Conservation (phyloP, 331 rosid genomes). For the Ulmus americana region DNA sequence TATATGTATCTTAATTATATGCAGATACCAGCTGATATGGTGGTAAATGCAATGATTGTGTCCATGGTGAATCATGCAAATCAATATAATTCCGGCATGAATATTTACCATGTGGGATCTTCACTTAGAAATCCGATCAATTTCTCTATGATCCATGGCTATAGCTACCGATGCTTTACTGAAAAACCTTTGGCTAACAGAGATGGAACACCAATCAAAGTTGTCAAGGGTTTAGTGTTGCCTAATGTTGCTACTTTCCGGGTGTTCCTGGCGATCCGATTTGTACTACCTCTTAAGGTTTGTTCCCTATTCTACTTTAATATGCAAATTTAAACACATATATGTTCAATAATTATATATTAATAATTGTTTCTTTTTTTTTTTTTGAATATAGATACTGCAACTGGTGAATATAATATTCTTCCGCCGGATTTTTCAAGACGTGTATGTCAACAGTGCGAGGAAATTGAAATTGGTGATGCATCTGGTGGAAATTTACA, state of each 20-base stretch:
- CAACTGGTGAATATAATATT: conserved; percentile 38
- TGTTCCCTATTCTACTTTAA: not conserved
- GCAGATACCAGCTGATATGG: conserved; percentile 77
- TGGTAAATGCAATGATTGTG: conserved; percentile 58
- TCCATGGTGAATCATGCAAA: conserved; percentile 44
- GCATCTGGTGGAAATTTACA: conserved; percentile 63
- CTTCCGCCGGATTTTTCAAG: conserved; percentile 44
- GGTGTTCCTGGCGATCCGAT: conserved; percentile 42
- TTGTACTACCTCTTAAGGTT: conserved; percentile 51
- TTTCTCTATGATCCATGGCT: conserved; percentile 20
- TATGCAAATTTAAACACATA: not conserved
- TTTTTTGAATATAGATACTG: conserved; percentile 38
- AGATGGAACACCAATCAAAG: conserved; percentile 40
- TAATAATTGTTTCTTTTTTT: not conserved
- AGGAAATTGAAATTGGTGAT: conserved; percentile 39
- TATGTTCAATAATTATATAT: not conserved
- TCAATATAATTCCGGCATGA: not conserved
- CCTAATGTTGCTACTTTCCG: conserved; percentile 36
- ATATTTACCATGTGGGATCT: conserved; percentile 62
- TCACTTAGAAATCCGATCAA: conserved; percentile 44
- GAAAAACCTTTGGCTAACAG: conserved; percentile 42
- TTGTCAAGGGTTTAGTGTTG: conserved; percentile 28
- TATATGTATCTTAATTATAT: too few relatives aligned
- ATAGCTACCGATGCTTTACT: conserved; percentile 25
- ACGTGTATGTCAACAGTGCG: conserved; percentile 18